Evolutionary conservation across 2,329 filamentous ascomycete genomes (phyloP), one percentile per base, ranked within the genome.

Genomic region (Cladosporium austrohemisphaericum): DNA sequence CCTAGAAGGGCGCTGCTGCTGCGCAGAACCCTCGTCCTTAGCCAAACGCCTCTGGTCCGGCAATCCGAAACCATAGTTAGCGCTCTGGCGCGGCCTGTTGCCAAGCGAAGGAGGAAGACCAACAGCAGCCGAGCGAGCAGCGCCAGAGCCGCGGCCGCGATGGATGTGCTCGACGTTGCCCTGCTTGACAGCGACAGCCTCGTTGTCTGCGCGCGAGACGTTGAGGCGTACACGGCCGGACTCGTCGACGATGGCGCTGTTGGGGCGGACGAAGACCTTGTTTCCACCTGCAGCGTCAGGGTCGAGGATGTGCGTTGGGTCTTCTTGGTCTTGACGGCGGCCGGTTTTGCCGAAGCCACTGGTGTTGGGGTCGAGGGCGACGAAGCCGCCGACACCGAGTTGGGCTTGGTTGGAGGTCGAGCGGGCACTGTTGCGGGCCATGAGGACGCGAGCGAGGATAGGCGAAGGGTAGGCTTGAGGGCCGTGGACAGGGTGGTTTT

Each of bases 401-500:
- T 62, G 62, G 3, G 71, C 69, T 16, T 62, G 56, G 32, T 49
- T 37, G 28, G 64, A 60, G 4, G 47, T 62, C 28, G 67, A 66
- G 50, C 63, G 65, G 35, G 62, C 61, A 29, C 63, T 61, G 62
- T 68, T 73, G 19, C 60, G 56, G 4, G 76, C 72, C 41, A 73
- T 68, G 48, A 86, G 62, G 16, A 84, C 73, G 54, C 83, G 79
- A 4, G 80, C 78, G 52, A 77, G 65, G 3, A 84, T 71, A 0
- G 81, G 81, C 4, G 73, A 60, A 19, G 70, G 70, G 22, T 68
- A 59, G 2, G 66, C 65, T 58, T 83, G 81, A 8, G 83, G 82
- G 3, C 83, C 83, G 56, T 77, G 76, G 23, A 76, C 62, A 2
- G 81, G 78, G 60, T 84, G 80, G 59, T 84, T 85, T 57, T 74